These are phyloP conservation scores for Penicillium roqueforti DNA, from an alignment of 495 filamentous ascomycete species.

Conservation along the genomic window DNA sequence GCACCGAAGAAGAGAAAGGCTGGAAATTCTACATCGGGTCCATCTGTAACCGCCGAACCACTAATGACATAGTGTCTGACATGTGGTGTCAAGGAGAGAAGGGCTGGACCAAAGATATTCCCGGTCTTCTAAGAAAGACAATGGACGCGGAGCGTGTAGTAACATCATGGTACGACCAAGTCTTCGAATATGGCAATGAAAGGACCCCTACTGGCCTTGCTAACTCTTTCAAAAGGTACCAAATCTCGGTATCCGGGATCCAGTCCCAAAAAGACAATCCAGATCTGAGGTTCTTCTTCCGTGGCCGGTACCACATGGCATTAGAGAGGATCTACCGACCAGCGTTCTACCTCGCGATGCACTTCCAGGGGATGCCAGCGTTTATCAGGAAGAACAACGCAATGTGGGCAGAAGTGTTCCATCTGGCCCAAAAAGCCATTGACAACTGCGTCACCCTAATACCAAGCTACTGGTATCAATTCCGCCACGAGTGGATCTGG, in stretches of 20 bases:
- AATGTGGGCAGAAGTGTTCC: constrained; percentile 13
- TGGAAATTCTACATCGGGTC: constrained; percentile 28
- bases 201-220: no score
- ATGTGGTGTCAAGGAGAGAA: constrained; percentile 25
- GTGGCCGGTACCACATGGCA: constrained; percentile 14
- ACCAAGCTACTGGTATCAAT: constrained; percentile 24
- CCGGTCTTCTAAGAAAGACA: constrained; percentile 12
- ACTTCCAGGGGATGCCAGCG: constrained; percentile 18
- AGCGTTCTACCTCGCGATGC: constrained; percentile 24
- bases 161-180: constrained; percentile 20
- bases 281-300: constrained; percentile 19
- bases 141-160: constrained; percentile 17
- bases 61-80: constrained; percentile 24
- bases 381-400: constrained; percentile 13
- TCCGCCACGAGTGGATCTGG: constrained; percentile 28
- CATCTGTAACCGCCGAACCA: constrained; percentile 27
- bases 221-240: constrained; percentile 13
- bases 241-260: constrained; percentile 13
- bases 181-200: no score
- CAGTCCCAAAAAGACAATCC: constrained; percentile 10
- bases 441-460: constrained; percentile 22
- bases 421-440: constrained; percentile 19
- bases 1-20: constrained; percentile 21
- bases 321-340: constrained; percentile 27
- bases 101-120: constrained; percentile 19